Conservation (phyloP, 495 filamentous ascomycete genomes). For the Hypoxylon fragiforme region DNA sequence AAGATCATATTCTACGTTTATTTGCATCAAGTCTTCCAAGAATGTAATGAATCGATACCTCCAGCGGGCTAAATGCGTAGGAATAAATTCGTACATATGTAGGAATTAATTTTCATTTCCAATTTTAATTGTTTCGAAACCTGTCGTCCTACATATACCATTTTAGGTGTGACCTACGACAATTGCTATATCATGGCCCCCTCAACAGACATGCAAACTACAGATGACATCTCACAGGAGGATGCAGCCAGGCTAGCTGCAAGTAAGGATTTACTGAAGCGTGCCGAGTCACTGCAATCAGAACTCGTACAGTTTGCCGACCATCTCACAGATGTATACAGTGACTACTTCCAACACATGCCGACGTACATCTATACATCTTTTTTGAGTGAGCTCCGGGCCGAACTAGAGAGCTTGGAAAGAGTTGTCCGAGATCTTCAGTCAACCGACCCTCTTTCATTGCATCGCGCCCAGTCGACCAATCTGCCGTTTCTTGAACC, state of each 20-base stretch:
- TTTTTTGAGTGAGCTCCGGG: constrained; percentile 26
- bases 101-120: not conserved
- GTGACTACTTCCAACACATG: constrained; percentile 34
- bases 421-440: constrained; percentile 10
- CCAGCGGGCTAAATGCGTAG: too few species aligned
- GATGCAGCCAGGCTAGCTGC: constrained; percentile 4
- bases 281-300: constrained; percentile 29
- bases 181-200: too few species aligned
- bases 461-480: constrained; percentile 28
- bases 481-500: constrained; percentile 35
- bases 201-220: not conserved
- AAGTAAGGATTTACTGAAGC: constrained; percentile 3
- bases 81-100: too few species aligned
- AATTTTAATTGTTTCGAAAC: too few species aligned
- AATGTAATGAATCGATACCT: too few species aligned
- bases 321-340: constrained; percentile 27
- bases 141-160: too few species aligned
- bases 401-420: constrained; percentile 28
- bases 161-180: too few species aligned
- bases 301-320: constrained; percentile 31
- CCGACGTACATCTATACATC: constrained; percentile 30
- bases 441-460: constrained; percentile 19
- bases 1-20: too few species aligned
- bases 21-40: too few species aligned
- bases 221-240: not conserved